Base-by-base conservation (phyloP, 179 eudicot genomes). In the Spergularia azorica region DNA sequence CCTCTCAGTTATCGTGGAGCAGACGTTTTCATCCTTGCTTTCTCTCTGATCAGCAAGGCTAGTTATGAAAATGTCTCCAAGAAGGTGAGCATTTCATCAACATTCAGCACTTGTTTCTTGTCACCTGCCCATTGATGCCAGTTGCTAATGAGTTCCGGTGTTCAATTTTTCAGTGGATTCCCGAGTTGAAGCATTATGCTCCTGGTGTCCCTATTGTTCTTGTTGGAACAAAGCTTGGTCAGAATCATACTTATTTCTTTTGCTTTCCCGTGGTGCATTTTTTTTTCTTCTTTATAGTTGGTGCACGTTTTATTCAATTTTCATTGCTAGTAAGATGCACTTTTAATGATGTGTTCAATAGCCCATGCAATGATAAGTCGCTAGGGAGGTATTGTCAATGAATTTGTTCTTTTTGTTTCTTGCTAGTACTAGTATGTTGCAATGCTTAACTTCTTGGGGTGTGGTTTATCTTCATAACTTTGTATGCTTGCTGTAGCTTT, bases 1-100 rank as follows among this genome's bases (percentile, higher is more conserved):
- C 87, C 87, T 73, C 76, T 84, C 78, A 84, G 87, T 84, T 84
- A 84, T 76, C 87, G 87, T 77, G 87, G 84, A 56, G 87, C 87
- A 59, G 87, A 84, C 70, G 87, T 84, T 55, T 84, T 84, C 64
- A 84, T 84, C 71, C 84, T 84, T 55, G 87, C 87, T 63, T 84
- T 84, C 75, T 84, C 83, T 59, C 80, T 84, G 59, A 84, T 84
- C 21, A 84, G 87, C 76, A 84, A 84, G 84, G 87, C 87, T 76
- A 84, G 87, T 79, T 84, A 81, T 81, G 87, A 84, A 76, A 84
- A 84, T 78, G 87, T 84, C 67, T 84, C 87, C 67, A 84, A 84
- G 84, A 84, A 84, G 87, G 87, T 84, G 75, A 67, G 64, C 41
- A 20, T 62, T 21, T 6, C 43, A 51, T 72, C n/a, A 41, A 41